phyloP scores from a whole-genome alignment of 768 basidiomycete species.

The Amylocystis lapponica region DNA sequence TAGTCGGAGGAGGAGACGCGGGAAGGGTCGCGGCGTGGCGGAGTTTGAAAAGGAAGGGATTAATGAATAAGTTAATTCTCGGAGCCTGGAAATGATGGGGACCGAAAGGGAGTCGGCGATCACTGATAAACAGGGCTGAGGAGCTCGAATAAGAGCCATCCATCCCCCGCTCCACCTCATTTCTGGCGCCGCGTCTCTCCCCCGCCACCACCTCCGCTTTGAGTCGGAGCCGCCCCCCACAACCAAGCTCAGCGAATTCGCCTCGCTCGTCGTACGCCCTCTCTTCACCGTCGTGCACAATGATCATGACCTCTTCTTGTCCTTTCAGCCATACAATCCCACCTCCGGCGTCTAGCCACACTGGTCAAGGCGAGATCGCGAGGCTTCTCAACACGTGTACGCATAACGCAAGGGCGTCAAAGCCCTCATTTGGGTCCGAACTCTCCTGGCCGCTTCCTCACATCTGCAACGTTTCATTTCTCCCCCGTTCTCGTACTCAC shows the following conservation, averaged over 20 bases:
- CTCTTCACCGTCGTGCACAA: slow-evolving; percentile 1
- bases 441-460: slow-evolving; percentile 1
- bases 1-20: too few relatives aligned
- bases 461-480: neutral
- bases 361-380: neutral
- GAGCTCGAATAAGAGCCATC: neutral
- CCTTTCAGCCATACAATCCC: neutral
- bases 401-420: slow-evolving; percentile 2
- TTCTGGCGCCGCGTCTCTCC: slow-evolving; percentile 14
- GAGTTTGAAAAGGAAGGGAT: too few relatives aligned
- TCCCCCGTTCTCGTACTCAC: neutral
- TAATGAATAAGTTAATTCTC: too few relatives aligned
- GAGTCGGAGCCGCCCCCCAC: slow-evolving; percentile 16
- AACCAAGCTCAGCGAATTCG: slow-evolving; percentile 15
- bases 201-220: slow-evolving; percentile 18
- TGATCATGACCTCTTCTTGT: slow-evolving; percentile 6
- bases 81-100: neutral
- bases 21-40: too few relatives aligned
- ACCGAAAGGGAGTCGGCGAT: neutral
- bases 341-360: neutral
- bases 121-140: too few relatives aligned
- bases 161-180: neutral
- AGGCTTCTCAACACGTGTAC: slow-evolving; percentile 16
- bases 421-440: slow-evolving; percentile 6
- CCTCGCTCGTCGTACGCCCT: slow-evolving; percentile 1